Conservation (phyloP, 2,329 filamentous ascomycete species). For the Epichloe scottii region DNA sequence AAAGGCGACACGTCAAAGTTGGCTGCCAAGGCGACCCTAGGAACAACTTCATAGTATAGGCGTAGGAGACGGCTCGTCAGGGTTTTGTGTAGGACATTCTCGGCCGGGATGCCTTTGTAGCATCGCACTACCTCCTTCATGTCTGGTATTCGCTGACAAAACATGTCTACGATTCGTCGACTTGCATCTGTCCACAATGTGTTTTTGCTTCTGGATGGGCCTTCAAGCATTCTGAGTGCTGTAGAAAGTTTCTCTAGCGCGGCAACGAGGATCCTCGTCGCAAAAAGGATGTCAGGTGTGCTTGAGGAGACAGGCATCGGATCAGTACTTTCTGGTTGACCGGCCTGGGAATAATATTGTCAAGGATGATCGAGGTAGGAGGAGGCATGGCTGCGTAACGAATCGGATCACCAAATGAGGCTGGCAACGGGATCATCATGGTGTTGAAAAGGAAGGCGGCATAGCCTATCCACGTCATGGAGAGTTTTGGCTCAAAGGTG, state of each 20-base stretch:
- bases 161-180: slow-evolving; percentile 56
- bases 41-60: slow-evolving; percentile 75
- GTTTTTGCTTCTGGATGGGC: slow-evolving; percentile 24
- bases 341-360: slow-evolving; percentile 75
- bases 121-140: slow-evolving; percentile 69
- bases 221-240: slow-evolving; percentile 49
- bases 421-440: slow-evolving; percentile 61
- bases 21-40: slow-evolving; percentile 65
- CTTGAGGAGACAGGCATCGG: slow-evolving; percentile 66
- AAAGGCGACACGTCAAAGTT: slow-evolving; percentile 79
- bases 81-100: slow-evolving; percentile 64
- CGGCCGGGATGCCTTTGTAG: slow-evolving; percentile 56
- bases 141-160: slow-evolving; percentile 65
- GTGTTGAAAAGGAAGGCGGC: slow-evolving; percentile 77
- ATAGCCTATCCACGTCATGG: slow-evolving; percentile 90
- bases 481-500: slow-evolving; percentile 80
- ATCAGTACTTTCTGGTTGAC: slow-evolving; percentile 68
- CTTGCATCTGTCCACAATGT: slow-evolving; percentile 57
- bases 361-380: slow-evolving; percentile 64
- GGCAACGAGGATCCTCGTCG: slow-evolving; percentile 63
- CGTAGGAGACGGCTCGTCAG: slow-evolving; percentile 65
- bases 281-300: slow-evolving; percentile 76
- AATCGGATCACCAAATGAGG: slow-evolving; percentile 54
- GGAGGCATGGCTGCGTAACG: slow-evolving; percentile 57
- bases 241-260: slow-evolving; percentile 65